Evolutionary conservation across 345 rosid genomes (phyloP).

Genomic region (Populus ilicifolia): DNA sequence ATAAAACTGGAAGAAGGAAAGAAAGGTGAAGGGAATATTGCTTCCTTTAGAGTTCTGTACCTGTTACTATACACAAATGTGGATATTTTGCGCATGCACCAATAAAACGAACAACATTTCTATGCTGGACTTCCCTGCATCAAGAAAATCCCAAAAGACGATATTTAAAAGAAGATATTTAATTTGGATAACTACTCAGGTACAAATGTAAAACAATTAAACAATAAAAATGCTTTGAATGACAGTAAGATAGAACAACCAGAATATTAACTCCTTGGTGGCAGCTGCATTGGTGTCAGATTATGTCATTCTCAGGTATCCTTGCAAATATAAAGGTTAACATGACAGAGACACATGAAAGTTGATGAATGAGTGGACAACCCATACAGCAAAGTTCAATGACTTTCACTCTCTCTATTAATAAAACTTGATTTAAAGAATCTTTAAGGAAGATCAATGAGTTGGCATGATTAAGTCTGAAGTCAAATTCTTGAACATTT

Average conservation of each 20-base stretch:
- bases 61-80: constrained; percentile 65
- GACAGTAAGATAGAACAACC: background rate
- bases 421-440: background rate
- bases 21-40: background rate
- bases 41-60: constrained; percentile 21
- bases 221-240: background rate
- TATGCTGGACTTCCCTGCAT: constrained; percentile 60
- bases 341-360: background rate
- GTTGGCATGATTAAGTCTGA: background rate
- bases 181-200: background rate
- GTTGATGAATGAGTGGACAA: background rate
- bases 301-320: background rate
- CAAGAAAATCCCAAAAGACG: background rate
- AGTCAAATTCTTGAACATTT: background rate
- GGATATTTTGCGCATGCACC: constrained; percentile 66
- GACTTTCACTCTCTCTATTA: background rate
- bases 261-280: background rate
- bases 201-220: background rate
- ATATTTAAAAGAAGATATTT: background rate
- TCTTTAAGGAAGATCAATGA: background rate
- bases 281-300: background rate
- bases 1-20: background rate
- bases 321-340: background rate
- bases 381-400: background rate
- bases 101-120: constrained; percentile 60